Conservation (phyloP, 805 yeast species). For the Kodamaea neixiangensis region DNA sequence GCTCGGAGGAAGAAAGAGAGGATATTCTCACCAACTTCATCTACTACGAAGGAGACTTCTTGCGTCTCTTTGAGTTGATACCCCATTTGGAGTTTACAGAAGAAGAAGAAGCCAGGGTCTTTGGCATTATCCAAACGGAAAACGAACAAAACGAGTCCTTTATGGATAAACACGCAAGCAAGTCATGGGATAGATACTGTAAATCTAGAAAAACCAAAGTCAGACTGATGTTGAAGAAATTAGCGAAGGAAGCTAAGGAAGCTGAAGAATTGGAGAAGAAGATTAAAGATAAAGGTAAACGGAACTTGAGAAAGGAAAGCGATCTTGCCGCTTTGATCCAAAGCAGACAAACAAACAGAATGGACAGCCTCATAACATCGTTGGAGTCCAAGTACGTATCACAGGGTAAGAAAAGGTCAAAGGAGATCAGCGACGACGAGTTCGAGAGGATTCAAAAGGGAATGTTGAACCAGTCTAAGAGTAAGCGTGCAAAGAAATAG, state of each 20-base stretch:
- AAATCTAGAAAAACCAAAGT: conserved; percentile 50
- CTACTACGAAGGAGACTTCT: conserved; percentile 66
- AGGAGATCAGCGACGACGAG: conserved; percentile 52
- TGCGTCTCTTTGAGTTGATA: conserved; percentile 68
- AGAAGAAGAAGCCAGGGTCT: conserved; percentile 63
- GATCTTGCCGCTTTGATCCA: conserved; percentile 53
- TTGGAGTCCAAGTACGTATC: conserved; percentile 54
- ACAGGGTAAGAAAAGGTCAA: conserved; percentile 35
- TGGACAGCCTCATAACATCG: conserved; percentile 48
- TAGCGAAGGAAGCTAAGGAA: conserved; percentile 66
- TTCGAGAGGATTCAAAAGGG: conserved; percentile 48
- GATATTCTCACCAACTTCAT: conserved; percentile 66
- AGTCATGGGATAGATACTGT: conserved; percentile 53
- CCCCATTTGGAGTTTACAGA: conserved; percentile 70
- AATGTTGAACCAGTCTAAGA: conserved; percentile 5
- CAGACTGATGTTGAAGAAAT: conserved; percentile 47
- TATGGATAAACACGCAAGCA: conserved; percentile 28
- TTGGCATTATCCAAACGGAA: conserved; percentile 46
- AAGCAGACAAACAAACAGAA: conserved; percentile 42
- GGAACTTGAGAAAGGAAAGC: conserved; percentile 30
- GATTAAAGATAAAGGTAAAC: conserved; percentile 36
- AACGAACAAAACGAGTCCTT: conserved; percentile 32
- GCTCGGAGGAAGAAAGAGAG: conserved; percentile 54
- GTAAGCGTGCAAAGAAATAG: background rate
- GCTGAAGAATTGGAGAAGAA: conserved; percentile 51